Conservation (phyloP, 2,329 filamentous ascomycete species). For the Neocatenulostroma microsporum region DNA sequence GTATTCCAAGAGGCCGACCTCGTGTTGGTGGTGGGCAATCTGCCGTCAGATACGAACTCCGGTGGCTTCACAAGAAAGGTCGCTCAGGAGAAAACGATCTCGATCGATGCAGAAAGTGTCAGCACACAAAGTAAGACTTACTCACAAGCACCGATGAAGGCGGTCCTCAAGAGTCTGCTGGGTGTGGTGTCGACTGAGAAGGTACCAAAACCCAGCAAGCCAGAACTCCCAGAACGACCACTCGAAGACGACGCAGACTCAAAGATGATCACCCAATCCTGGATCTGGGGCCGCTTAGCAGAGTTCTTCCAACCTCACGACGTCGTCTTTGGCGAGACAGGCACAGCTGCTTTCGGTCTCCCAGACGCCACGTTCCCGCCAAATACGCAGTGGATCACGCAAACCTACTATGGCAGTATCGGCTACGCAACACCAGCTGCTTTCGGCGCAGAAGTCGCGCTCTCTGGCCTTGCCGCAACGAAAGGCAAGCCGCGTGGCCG, state of each 20-base stretch:
- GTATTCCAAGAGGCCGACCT: conserved; percentile 32
- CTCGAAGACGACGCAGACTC: conserved; percentile 27
- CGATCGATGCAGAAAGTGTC: conserved; percentile 34
- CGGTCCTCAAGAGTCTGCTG: conserved; percentile 28
- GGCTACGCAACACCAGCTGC: conserved; percentile 37
- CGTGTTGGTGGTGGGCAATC: conserved; percentile 32
- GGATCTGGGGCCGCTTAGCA: conserved; percentile 32
- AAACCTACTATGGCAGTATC: conserved; percentile 40
- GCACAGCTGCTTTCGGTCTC: conserved; percentile 34
- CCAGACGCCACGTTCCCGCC: conserved; percentile 22
- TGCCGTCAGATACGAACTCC: conserved; percentile 38
- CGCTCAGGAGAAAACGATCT: conserved; percentile 24
- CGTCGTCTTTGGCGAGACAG: conserved; percentile 36
- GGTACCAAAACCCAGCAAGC: conserved; percentile 21
- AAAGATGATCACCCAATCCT: conserved; percentile 36
- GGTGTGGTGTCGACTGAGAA: conserved; percentile 15
- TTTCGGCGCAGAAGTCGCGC: conserved; percentile 41
- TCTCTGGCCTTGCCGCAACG: conserved; percentile 37
- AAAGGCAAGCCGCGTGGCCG: conserved; percentile 38
- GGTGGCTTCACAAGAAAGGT: conserved; percentile 35
- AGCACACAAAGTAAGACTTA: conserved; percentile 28
- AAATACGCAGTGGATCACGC: conserved; percentile 27
- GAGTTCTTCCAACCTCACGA: conserved; percentile 33
- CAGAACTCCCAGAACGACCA: conserved; percentile 22
- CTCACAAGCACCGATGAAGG: conserved; percentile 31